Conservation (phyloP, 2,329 filamentous ascomycete genomes). For the Aspergillus udagawae region DNA sequence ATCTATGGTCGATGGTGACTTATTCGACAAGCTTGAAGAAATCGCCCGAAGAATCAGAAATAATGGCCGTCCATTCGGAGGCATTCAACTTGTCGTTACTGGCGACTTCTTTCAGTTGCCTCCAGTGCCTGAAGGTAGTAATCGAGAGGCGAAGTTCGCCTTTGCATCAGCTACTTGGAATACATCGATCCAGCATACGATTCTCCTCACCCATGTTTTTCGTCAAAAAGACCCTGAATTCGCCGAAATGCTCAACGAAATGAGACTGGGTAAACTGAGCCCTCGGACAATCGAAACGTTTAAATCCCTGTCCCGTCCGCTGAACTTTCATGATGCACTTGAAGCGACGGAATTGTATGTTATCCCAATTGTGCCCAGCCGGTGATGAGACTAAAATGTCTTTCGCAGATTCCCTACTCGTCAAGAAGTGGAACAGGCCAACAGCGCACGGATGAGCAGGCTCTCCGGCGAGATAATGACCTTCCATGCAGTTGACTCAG, state of each 20-base stretch:
- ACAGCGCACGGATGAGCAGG: constrained; percentile 66
- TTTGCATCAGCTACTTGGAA: constrained; percentile 92
- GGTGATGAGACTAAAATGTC: constrained; percentile 17
- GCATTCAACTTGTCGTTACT: constrained; percentile 92
- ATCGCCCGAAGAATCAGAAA: constrained; percentile 83
- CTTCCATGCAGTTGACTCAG: constrained; percentile 72
- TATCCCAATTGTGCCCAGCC: not conserved
- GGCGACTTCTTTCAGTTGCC: constrained; percentile 98
- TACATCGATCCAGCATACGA: constrained; percentile 90
- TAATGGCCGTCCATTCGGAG: constrained; percentile 88
- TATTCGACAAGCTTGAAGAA: constrained; percentile 92
- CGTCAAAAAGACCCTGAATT: constrained; percentile 89
- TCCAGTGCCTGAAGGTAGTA: constrained; percentile 73
- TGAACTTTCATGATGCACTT: constrained; percentile 69
- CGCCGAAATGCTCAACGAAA: constrained; percentile 94
- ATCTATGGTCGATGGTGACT: constrained; percentile 95
- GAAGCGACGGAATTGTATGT: constrained; percentile 77
- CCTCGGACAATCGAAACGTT: constrained; percentile 74
- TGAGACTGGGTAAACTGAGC: constrained; percentile 81
- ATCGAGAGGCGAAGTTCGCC: constrained; percentile 75
- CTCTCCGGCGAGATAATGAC: constrained; percentile 64
- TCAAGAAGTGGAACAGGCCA: constrained; percentile 82
- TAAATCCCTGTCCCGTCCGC: constrained; percentile 64
- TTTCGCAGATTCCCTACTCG: constrained; percentile 72
- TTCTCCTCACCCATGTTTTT: constrained; percentile 92